Base-by-base conservation (phyloP, 495 filamentous ascomycete species). In the Aspergillus indologenus region DNA sequence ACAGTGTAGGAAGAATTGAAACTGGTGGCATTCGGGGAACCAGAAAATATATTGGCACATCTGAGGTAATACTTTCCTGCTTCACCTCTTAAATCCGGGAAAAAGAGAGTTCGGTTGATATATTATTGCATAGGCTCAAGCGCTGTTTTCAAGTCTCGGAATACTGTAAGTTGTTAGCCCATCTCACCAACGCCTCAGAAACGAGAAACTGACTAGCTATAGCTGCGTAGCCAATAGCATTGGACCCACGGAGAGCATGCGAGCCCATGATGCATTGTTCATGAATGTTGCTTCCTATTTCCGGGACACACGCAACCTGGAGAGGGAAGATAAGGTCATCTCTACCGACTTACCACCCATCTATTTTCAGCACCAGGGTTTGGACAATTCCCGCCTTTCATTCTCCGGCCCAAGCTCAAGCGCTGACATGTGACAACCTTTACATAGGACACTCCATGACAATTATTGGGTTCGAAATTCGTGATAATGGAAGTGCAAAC, bases 11-110 rank as follows among this genome's bases (percentile, higher is more conserved):
- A 0, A 81, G 90, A 34, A 62, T 82, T 4, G 90, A 98, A 71
- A 97, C 94, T 2, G 93, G 94, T 15, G 91, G 91, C 2, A 88
- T 98, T 61, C 81, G 75, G 53, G 89, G 90, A 3, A 97, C 94
- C 0, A 83, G 94, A 29, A 98, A 97, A 66, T 98, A 92, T 63
- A 97, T 98, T 70, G 94, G 94, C 52, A 97, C 94, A 5, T 86
- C 91, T 20, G 94, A 98, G 80, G 91, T 92, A 68, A 62, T 73
- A 65, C 42, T 5, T 12, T 1, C 53, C 43, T 65, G 5, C 4
- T 65, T n/a, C 9, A 54, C 21, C 1, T 34, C 5, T 0, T 26
- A 17, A 12, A 18, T 49, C 21, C 23, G 19, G 21, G 1, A 22
- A 12, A 23, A 48, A 49, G n/a, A n/a, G n/a, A n/a, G n/a, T 51